Base-by-base conservation (phyloP, 805 yeast genomes). In the Barnettozyma populi region DNA sequence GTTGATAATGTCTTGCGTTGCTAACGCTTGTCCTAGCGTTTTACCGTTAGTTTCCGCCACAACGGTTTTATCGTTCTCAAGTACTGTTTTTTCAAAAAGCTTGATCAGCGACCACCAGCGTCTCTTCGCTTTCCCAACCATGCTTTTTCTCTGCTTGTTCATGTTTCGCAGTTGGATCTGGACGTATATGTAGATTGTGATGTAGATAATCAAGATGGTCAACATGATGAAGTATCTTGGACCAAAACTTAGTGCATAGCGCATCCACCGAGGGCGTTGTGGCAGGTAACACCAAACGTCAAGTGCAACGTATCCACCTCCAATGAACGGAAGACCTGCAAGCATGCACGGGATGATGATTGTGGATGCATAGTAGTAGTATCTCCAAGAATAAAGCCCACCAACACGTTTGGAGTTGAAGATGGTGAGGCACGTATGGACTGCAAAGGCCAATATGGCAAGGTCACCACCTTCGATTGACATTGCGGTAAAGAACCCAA, bases 401-500 rank as follows among this genome's bases (percentile, higher is more conserved):
- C 92, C 95, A 48, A 70, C 73, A 49, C 73, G 71, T 25, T 70
- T 72, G 1, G 92, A 88, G 50, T 71, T 69, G 63, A 87, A 86
- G 5, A 90, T 84, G 27, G 88, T 67, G 38, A 89, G 60, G 24
- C 80, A 87, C 9, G 92, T 84, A 65, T 90, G 96, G 14, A 89
- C 66, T 2, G 97, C 96, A 66, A 90, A 85, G 32, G 84, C 75
- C 29, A 88, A 68, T 45, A 89, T 90, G 16, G 94, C 90, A 32
- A 88, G 60, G 65, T 90, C 97, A 2, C 90, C 89, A 19, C 95
- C 95, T 64, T 87, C 95, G 13, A 86, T 84, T 20, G 88, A 75
- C 36, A 82, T 73, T 3, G 90, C 86, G 1, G 95, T 85, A 64
- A 87, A 81, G 71, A 86, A 89, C 2, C 96, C 96, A 2, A 61